Percentiles rank a stretch among this genome's conserved stretches.
These are phyloP conservation scores for Bimuria novae-zelandiae DNA, from an alignment of 2,329 filamentous ascomycete genomes.

Conservation along the genomic window DNA sequence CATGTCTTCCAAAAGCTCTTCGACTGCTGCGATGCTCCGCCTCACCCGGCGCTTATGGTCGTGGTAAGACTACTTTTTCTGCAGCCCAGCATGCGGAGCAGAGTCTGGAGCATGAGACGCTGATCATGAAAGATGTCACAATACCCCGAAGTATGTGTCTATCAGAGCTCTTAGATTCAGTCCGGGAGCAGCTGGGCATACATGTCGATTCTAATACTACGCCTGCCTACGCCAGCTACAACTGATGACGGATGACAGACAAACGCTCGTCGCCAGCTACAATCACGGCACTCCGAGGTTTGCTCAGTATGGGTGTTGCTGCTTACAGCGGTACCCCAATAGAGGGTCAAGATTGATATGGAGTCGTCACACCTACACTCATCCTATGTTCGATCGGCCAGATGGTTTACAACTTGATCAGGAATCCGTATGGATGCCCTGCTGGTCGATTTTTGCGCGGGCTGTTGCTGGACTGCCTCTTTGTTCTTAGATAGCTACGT, in stretches of 20 bases:
- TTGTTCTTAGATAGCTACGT: conserved; percentile 16
- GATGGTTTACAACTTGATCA: background rate
- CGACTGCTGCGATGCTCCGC: background rate
- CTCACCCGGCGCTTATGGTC: background rate
- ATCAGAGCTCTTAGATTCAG: background rate
- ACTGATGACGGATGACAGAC: background rate
- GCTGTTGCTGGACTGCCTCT: background rate
- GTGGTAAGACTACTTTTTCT: background rate
- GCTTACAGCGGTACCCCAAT: background rate
- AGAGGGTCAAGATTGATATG: conserved; percentile 9
- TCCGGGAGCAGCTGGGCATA: background rate
- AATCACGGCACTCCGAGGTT: background rate
- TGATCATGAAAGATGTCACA: background rate
- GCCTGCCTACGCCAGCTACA: background rate
- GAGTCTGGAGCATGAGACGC: background rate
- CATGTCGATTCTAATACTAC: no score
- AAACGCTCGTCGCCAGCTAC: background rate
- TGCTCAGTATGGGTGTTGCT: background rate
- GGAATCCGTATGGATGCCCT: no score
- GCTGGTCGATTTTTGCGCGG: no score
- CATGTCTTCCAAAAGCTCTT: background rate
- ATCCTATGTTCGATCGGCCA: background rate
- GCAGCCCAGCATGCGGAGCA: background rate
- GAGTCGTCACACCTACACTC: conserved; percentile 11
- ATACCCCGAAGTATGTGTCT: background rate